Evolutionary conservation across 345 rosid genomes (phyloP).

Genomic region (Eucalyptus tenuipes): DNA sequence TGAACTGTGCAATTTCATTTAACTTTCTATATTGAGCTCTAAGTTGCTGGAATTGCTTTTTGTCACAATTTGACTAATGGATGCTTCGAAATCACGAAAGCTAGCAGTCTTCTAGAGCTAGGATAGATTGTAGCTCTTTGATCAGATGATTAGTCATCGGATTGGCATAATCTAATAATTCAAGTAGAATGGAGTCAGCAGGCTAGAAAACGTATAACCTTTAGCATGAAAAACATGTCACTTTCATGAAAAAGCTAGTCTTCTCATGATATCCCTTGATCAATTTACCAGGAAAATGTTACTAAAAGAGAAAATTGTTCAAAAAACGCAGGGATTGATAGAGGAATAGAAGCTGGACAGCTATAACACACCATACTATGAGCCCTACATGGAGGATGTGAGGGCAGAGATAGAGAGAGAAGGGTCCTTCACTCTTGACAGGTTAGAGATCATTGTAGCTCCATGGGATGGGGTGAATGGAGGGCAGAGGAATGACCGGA

Average conservation of each 20-base stretch:
- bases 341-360: conserved; percentile 21
- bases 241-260: not conserved
- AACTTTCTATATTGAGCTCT: not conserved
- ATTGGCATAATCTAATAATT: not conserved
- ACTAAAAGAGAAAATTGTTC: not conserved
- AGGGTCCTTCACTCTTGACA: conserved; percentile 19
- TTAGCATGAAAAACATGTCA: not conserved
- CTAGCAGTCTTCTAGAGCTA: not conserved
- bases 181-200: not conserved
- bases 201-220: not conserved
- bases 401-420: conserved; percentile 15
- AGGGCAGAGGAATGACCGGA: conserved; percentile 4
- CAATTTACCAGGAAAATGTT: not conserved
- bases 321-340: conserved; percentile 10
- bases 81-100: not conserved
- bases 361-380: conserved; percentile 20
- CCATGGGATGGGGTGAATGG: conserved; percentile 18
- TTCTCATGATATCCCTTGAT: not conserved
- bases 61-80: not conserved
- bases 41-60: not conserved
- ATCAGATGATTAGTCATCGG: not conserved
- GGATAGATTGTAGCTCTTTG: not conserved
- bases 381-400: conserved; percentile 19
- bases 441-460: not conserved
- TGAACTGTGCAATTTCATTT: not conserved